Evolutionary conservation across 352 stramenopile species (phyloP).

Genomic region (Phytophthora niederhauseri): DNA sequence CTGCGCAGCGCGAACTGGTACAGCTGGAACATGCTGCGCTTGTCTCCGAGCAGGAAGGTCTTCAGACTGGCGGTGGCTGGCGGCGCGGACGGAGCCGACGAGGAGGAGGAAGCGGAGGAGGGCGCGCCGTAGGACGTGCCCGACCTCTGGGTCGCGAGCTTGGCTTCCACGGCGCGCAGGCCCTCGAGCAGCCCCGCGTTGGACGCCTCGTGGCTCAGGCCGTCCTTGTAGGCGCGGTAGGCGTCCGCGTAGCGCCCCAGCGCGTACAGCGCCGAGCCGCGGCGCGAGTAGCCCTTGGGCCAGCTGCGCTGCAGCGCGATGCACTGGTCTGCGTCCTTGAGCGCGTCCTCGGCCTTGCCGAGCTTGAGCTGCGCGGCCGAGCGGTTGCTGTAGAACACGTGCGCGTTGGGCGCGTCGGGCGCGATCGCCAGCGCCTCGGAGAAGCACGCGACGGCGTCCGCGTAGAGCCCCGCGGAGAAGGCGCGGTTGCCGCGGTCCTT

Average conservation of each 20-base stretch:
- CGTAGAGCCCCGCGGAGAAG: conserved; percentile 74
- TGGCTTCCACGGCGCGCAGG: conserved; percentile 61
- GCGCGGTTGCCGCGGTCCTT: conserved; percentile 87
- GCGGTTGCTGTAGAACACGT: conserved; percentile 88
- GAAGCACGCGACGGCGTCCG: conserved; percentile 74
- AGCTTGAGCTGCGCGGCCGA: conserved; percentile 87
- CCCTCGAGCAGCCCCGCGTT: conserved; percentile 80
- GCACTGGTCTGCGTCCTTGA: conserved; percentile 85
- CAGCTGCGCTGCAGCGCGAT: conserved; percentile 75
- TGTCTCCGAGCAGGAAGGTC: conserved; percentile 62
- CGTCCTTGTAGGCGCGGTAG: conserved; percentile 81
- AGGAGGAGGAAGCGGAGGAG: conserved; percentile 1
- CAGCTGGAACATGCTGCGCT: conserved; percentile 68
- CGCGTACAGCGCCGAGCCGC: conserved; percentile 75
- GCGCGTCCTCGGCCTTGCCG: conserved; percentile 60
- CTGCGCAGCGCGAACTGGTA: conserved; percentile 74
- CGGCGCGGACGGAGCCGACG: conserved; percentile 10
- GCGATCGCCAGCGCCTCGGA: conserved; percentile 77
- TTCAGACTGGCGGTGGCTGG: conserved; percentile 36
- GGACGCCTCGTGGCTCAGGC: conserved; percentile 58
- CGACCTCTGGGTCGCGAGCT: conserved; percentile 40
- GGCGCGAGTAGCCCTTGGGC: conserved; percentile 89
- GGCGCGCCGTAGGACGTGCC: background rate
- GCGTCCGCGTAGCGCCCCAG: conserved; percentile 72
- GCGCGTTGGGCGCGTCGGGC: conserved; percentile 38